Base-by-base conservation (phyloP, 768 basidiomycete genomes). In the Ramaria sp. region DNA sequence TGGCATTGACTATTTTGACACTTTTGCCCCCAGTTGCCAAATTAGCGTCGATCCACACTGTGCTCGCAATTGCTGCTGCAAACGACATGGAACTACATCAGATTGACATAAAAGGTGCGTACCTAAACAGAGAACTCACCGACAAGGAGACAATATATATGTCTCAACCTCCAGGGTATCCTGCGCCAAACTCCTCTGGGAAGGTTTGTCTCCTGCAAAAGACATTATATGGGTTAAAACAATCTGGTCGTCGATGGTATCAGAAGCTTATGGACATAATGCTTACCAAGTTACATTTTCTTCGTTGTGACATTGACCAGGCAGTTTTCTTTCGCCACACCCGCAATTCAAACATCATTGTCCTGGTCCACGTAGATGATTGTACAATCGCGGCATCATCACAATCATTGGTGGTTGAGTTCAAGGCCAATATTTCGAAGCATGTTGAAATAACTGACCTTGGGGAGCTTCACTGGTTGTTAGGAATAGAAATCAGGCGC, bases 61-160 rank as follows among this genome's bases (percentile, higher is more conserved):
- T 77, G 1, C 60, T 71, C 0, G 68, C 72, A 20, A 53, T 74
- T 5, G 70, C 68, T 0, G 70, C 69, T 0, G 3, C 53, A 0
- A 43, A 63, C 0, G 67, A 65, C 34, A 74, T 67, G 69, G 69
- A 70, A 12, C 58, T 34, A 9, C 70, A 66, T 5, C 71, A 74
- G 38, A 61, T 72, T 5, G 70, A 75, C 58, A 62, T 74, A 25
- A 72, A 71, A 32, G 71, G 67, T 0, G 69, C 71, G n/a, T n/a
- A n/a, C n/a, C n/a, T n/a, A n/a, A n/a, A n/a, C n/a, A n/a, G n/a
- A n/a, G n/a, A n/a, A n/a, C n/a, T n/a, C n/a, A n/a, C n/a, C n/a
- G n/a, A n/a, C n/a, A n/a, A n/a, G n/a, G n/a, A n/a, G n/a, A n/a
- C n/a, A n/a, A n/a, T n/a, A n/a, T n/a, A n/a, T n/a, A n/a, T n/a